phyloP scores from a whole-genome alignment of 305 asterid species.

The Fraxinus dipetala region DNA sequence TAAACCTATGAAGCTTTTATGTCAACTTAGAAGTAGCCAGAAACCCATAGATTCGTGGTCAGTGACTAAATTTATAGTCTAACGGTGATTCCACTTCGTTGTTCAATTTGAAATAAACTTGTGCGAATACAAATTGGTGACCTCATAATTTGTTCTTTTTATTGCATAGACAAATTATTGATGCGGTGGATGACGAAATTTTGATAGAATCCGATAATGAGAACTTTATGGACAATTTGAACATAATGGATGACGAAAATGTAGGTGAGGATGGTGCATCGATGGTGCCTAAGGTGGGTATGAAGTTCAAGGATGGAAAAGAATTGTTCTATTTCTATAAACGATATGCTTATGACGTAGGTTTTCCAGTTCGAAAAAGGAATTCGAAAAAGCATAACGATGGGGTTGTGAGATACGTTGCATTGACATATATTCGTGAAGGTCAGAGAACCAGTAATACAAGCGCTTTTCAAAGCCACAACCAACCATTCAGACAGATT shows the following conservation, averaged over 20 bases:
- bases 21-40: too few species aligned
- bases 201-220: neutral
- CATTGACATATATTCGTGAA: neutral
- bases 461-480: neutral
- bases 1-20: too few species aligned
- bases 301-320: too few species aligned
- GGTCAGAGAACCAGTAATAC: neutral
- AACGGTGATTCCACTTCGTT: too few species aligned
- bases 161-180: neutral
- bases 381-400: neutral
- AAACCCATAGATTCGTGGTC: too few species aligned
- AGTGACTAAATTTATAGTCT: too few species aligned
- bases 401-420: neutral
- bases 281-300: neutral
- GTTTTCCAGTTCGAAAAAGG: neutral
- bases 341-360: neutral
- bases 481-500: neutral
- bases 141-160: neutral
- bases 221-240: neutral
- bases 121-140: too few species aligned
- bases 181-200: neutral
- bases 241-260: neutral
- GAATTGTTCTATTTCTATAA: neutral
- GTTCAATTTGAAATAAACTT: too few species aligned
- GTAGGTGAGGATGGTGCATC: neutral